Evolutionary conservation across 495 filamentous ascomycete genomes (phyloP).

Genomic region (Hypomontagnella monticulosa): DNA sequence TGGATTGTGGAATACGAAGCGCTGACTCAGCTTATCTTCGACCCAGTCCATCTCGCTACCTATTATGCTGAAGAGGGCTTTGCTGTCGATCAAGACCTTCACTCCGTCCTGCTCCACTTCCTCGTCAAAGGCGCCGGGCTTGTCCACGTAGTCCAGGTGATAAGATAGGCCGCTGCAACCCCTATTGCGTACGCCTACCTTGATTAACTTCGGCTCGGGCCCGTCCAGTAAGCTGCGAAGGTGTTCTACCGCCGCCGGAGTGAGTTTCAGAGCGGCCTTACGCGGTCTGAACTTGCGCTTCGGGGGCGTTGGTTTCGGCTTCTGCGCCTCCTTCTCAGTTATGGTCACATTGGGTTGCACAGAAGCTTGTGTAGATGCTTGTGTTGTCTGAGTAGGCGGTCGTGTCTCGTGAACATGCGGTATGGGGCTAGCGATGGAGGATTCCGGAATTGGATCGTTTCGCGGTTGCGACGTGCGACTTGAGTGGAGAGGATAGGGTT

Average conservation of each 20-base stretch:
- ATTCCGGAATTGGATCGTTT: conserved; percentile 71
- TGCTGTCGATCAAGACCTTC: conserved; percentile 94
- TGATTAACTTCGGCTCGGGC: conserved; percentile 89
- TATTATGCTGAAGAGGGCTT: conserved; percentile 96
- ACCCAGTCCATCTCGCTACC: conserved; percentile 99
- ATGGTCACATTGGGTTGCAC: conserved; percentile 41
- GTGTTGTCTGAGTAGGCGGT: conserved; percentile 53
- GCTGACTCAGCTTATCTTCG: conserved; percentile 87
- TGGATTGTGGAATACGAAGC: conserved; percentile 95
- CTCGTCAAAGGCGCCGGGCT: conserved; percentile 87
- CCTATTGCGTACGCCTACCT: conserved; percentile 91
- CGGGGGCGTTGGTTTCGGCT: conserved; percentile 62
- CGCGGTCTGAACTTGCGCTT: conserved; percentile 78
- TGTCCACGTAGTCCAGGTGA: conserved; percentile 93
- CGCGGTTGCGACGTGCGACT: conserved; percentile 70
- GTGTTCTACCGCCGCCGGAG: conserved; percentile 77
- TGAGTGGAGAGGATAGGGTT: conserved; percentile 73
- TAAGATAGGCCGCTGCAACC: conserved; percentile 98
- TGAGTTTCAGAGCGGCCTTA: conserved; percentile 91
- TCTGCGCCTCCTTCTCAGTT: conserved; percentile 73
- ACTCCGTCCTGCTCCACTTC: conserved; percentile 95
- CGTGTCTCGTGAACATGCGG: conserved; percentile 64
- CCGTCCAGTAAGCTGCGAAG: conserved; percentile 77
- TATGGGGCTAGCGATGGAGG: conserved; percentile 69
- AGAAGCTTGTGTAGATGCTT: conserved; percentile 39